Evolutionary conservation across 1,139 yeast species (phyloP).

Genomic region (Yamadazyma dushanensis): DNA sequence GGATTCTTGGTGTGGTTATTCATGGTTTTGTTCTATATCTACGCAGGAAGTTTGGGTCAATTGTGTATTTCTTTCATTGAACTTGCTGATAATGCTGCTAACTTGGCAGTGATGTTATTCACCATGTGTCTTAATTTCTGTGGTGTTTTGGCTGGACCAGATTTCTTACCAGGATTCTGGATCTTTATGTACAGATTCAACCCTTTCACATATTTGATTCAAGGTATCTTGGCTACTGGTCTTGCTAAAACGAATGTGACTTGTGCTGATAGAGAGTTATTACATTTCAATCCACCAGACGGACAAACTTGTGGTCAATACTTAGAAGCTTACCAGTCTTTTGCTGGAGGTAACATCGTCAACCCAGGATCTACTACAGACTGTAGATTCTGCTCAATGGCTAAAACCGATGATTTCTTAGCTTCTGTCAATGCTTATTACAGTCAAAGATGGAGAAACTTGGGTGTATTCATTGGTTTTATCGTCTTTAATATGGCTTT

Average conservation of each 20-base stretch:
- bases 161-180: conserved; percentile 50
- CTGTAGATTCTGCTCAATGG: conserved; percentile 55
- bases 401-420: conserved; percentile 52
- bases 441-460: conserved; percentile 64
- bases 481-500: conserved; percentile 53
- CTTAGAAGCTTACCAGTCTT: conserved; percentile 42
- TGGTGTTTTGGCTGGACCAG: conserved; percentile 73
- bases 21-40: conserved; percentile 56
- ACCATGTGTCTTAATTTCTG: conserved; percentile 68
- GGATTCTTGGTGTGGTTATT: conserved; percentile 71
- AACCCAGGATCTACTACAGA: conserved; percentile 41
- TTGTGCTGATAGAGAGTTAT: conserved; percentile 29
- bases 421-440: conserved; percentile 39
- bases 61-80: conserved; percentile 62
- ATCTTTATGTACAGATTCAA: conserved; percentile 63
- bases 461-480: conserved; percentile 53
- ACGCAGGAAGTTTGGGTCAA: conserved; percentile 65
- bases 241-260: conserved; percentile 26
- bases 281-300: conserved; percentile 35
- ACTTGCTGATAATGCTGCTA: conserved; percentile 74
- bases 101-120: conserved; percentile 60
- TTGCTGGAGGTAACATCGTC: conserved; percentile 52
- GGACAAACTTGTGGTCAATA: conserved; percentile 57
- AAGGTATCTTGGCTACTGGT: conserved; percentile 38
- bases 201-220: conserved; percentile 64